Evolutionary conservation across 2,329 filamentous ascomycete genomes (phyloP).

Genomic region (Hyphodiscus sp.): DNA sequence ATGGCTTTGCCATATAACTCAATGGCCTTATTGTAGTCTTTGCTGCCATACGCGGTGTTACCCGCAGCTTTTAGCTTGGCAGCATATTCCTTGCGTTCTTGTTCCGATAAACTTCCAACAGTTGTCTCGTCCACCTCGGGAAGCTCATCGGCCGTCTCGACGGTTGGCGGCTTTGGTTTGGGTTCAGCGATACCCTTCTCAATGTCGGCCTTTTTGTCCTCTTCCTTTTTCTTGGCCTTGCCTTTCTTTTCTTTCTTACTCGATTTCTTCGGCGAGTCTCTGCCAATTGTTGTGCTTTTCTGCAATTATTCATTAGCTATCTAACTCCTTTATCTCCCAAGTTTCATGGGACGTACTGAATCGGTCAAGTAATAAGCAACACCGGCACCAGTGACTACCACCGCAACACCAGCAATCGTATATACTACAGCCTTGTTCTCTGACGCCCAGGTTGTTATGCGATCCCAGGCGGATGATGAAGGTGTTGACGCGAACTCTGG

Average conservation of each 20-base stretch:
- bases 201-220: constrained; percentile 64
- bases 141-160: constrained; percentile 59
- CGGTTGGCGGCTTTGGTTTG: constrained; percentile 43
- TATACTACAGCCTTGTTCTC: constrained; percentile 96
- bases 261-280: constrained; percentile 57
- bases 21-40: constrained; percentile 91
- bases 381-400: constrained; percentile 85
- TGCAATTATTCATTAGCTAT: constrained; percentile 15
- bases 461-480: constrained; percentile 58
- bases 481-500: constrained; percentile 29
- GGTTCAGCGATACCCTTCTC: constrained; percentile 46
- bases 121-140: constrained; percentile 58
- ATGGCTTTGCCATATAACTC: constrained; percentile 94
- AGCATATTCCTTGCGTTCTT: constrained; percentile 81
- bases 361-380: constrained; percentile 83
- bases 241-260: constrained; percentile 80
- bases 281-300: constrained; percentile 22
- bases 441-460: constrained; percentile 83
- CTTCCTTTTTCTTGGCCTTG: constrained; percentile 66
- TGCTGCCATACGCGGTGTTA: constrained; percentile 92
- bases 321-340: constrained; percentile 4
- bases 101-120: constrained; percentile 41
- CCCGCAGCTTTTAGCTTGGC: constrained; percentile 89
- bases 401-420: constrained; percentile 88
- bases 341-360: constrained; percentile 39